Base-by-base conservation (phyloP, 257 asterid genomes). In the Cynanchum wilfordii region DNA sequence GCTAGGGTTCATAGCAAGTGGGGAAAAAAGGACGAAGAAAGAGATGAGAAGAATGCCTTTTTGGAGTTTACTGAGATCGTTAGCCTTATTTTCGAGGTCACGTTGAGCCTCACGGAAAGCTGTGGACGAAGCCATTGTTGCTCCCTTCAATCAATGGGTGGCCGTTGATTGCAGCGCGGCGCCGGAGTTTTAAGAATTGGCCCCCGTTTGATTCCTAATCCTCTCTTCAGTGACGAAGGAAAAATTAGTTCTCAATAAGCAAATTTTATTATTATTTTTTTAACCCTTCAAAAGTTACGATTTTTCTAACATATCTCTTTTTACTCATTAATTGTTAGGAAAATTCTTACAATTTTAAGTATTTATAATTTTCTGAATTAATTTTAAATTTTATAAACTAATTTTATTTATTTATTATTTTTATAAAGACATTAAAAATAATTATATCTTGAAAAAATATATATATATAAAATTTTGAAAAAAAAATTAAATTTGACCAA, bases 61-160 rank as follows among this genome's bases (percentile, higher is more conserved):
- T 79, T 92, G 96, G 58, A 94, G 79, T 67, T 88, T 90, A 77
- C 79, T 85, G 69, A 94, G 92, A 82, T 94, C 97, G 73, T 82
- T 86, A 69, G 97, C 97, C 81, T 89, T 94, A 86, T 86, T 94
- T 77, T 94, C 99, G 0, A 94, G 87, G 79, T 91, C 98, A 22
- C 91, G 88, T 64, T 89, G 96, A 1, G 92, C 75, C 74, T 89
- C 99, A 33, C 89, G 89, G 33, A 82, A 66, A 58, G 90, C 84
- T 15, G 79, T 78, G 83, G 91, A 77, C 7, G 86, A 76, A 15
- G 72, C 76, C 88, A 73, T 87, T 57, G 49, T 51, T 50, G 40
- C 52, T 50, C 65, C 50, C 50, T 19, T 64, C 50, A 59, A 29
- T n/a, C 40, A 27, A 13, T 1, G 66, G 66, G 9, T 54, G 27